Evolutionary conservation across 345 rosid genomes (phyloP), one percentile per base, ranked within the genome.

Genomic region (Syzygium grande): DNA sequence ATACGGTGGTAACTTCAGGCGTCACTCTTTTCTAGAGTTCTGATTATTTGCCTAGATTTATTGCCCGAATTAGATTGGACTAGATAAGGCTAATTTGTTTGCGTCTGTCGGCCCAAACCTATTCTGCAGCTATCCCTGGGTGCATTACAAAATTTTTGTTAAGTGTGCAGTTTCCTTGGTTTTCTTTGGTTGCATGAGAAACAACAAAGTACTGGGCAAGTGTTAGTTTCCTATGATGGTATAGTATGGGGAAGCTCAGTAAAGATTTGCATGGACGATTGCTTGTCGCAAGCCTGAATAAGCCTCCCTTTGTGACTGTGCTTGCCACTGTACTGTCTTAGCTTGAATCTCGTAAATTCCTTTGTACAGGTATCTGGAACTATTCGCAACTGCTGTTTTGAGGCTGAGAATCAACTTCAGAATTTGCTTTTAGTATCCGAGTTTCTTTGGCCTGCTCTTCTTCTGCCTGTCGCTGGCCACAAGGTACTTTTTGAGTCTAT

Each of bases 401-500:
- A 97, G 92, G 99, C 99, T 51, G 97, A 96, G 90, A 93, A 92
- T 91, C 96, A 95, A 86, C 93, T 97, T 51, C 96, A 93, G 89
- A 92, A 96, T 92, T 90, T 96, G 92, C 99, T 97, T 90, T 91
- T 93, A 87, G 92, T 93, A 88, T 93, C 99, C 11, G 99, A 97
- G 90, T 97, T 95, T 92, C 97, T 96, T 84, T 95, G 99, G 99
- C 99, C 99, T 27, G 96, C 98, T 68, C 92, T 96, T 86, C 98
- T 97, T 89, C 91, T 96, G 41, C 98, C 99, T n/a, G 98, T 96
- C 89, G 98, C 99, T 41, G 96, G 99, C 88, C 95, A 89, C 68
- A 96, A 95, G 97, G 99, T 95, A 1, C 56, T 68, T 86, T 68
- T 85, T 55, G 9, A 43, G 16, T 23, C 46, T 52, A 52, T 83